Base-by-base conservation (phyloP, 129 eudicot genomes). In the Logfia minima region DNA sequence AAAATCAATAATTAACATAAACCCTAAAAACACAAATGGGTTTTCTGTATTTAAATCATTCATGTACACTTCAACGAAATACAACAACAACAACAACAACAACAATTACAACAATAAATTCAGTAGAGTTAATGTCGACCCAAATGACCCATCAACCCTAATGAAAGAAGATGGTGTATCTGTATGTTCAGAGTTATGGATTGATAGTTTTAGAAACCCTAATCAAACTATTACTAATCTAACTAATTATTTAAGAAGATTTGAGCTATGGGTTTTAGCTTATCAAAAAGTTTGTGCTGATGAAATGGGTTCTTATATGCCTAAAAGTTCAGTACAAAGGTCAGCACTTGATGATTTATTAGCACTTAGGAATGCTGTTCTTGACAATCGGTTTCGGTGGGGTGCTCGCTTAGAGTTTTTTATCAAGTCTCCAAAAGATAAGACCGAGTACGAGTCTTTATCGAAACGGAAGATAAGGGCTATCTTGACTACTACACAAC, bases 141-240 rank as follows among this genome's bases (percentile, higher is more conserved):
- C 94, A 3, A 82, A 89, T 56, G 92, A 92, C 73, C 97, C 97
- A 11, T 85, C 95, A 73, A 86, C 87, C 72, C 82, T 92, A 68
- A 89, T 92, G 90, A 92, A 92, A 77, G 92, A 92, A 82, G 96
- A 89, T 52, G 96, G 96, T 61, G 92, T 92, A 31, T 85, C 90
- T 11, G 88, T 89, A 18, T 87, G 91, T 78, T 85, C 97, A 10
- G 91, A 89, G 45, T 77, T 92, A 76, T 92, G 97, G 97, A 87
- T 92, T 6, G 90, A 89, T 29, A 89, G 87, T 79, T 92, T 92
- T 34, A 77, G 92, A 13, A 85, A 86, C 53, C 87, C 92, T 37
- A 85, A 84, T 52, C 84, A 52, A 72, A 90, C 91, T 18, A 82
- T 88, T 2, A 80, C 83, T 23, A 89, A 89, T 79, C 84, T 92